Conservation (phyloP, 2,329 filamentous ascomycete genomes). For the Colletotrichum sp. region DNA sequence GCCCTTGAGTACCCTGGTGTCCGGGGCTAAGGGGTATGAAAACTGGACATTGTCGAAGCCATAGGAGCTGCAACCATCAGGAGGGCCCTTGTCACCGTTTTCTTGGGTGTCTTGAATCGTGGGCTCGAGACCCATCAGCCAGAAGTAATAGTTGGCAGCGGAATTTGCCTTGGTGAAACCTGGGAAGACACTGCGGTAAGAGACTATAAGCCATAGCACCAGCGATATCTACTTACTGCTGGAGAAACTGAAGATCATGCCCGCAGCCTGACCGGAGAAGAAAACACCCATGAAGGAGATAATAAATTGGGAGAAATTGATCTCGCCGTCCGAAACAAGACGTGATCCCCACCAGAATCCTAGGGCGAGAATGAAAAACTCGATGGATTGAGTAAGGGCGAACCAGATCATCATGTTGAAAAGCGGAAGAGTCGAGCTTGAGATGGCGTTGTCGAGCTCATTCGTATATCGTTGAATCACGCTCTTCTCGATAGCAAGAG, state of each 20-base stretch:
- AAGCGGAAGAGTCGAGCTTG: neutral
- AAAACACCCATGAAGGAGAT: conserved; percentile 37
- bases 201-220: neutral
- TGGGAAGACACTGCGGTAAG: neutral
- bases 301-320: conserved; percentile 23
- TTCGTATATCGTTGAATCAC: conserved; percentile 29
- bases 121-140: conserved; percentile 30
- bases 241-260: neutral
- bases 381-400: conserved; percentile 30
- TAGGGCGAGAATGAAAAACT: conserved; percentile 36
- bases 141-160: conserved; percentile 42
- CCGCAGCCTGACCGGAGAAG: conserved; percentile 21
- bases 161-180: conserved; percentile 43
- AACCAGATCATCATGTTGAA: conserved; percentile 22
- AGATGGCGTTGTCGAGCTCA: conserved; percentile 30
- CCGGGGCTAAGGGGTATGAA: conserved; percentile 50
- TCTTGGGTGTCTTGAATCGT: conserved; percentile 10
- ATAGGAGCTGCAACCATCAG: conserved; percentile 24
- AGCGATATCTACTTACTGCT: neutral
- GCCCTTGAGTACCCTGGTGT: conserved; percentile 33
- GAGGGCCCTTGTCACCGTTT: conserved; percentile 24
- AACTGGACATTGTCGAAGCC: conserved; percentile 42
- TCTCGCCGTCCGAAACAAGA: conserved; percentile 12
- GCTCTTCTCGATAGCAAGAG: conserved; percentile 40
- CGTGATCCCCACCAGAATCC: conserved; percentile 35